phyloP scores from a whole-genome alignment of 2,329 filamentous ascomycete species.

The Xylariaceae sp. region DNA sequence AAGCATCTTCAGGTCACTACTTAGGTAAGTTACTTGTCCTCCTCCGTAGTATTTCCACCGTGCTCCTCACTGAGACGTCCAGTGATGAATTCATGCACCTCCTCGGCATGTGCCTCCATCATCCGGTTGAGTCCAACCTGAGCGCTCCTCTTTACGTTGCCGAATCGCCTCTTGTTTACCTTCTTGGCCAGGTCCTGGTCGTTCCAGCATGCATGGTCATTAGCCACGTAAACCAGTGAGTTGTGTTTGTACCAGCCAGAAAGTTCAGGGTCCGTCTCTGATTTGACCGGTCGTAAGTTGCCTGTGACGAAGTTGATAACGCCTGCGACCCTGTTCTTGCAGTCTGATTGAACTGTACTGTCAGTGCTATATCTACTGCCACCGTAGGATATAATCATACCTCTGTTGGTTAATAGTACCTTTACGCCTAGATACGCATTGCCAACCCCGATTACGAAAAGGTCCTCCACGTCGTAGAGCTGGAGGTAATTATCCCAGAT shows the following conservation, averaged over 20 bases:
- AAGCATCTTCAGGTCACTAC: background rate
- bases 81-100: slow-evolving; percentile 56
- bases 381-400: slow-evolving; percentile 45
- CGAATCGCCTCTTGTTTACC: slow-evolving; percentile 63
- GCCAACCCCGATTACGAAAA: slow-evolving; percentile 89
- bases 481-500: slow-evolving; percentile 98
- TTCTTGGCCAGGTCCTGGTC: slow-evolving; percentile 62
- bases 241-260: slow-evolving; percentile 83
- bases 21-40: slow-evolving; percentile 52
- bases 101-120: slow-evolving; percentile 57
- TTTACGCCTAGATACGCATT: slow-evolving; percentile 84
- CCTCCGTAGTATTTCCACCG: slow-evolving; percentile 52
- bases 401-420: slow-evolving; percentile 75
- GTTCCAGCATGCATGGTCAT: slow-evolving; percentile 75
- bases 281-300: slow-evolving; percentile 75
- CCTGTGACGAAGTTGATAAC: slow-evolving; percentile 83
- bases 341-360: slow-evolving; percentile 45
- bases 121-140: slow-evolving; percentile 54
- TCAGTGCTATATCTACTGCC: background rate
- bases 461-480: slow-evolving; percentile 69
- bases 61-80: slow-evolving; percentile 40
- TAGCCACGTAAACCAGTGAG: slow-evolving; percentile 77
- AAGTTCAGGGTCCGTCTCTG: slow-evolving; percentile 73
- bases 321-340: slow-evolving; percentile 68
- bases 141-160: slow-evolving; percentile 57